Conservation (phyloP, 257 asterid species). For the Solanum tarapatanum region DNA sequence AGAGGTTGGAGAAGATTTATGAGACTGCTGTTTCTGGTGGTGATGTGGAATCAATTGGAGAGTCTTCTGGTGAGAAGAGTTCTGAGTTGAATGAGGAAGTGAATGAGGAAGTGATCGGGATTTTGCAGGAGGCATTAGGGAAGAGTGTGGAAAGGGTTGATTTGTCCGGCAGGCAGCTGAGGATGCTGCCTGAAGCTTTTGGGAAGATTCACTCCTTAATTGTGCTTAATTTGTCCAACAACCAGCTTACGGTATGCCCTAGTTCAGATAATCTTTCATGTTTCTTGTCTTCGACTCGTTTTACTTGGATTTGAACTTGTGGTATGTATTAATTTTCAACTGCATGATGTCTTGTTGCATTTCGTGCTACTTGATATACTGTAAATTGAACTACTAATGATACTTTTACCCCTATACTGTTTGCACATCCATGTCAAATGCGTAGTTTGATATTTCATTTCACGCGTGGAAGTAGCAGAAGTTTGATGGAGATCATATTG, state of each 20-base stretch:
- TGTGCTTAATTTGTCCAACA: slow-evolving; percentile 58
- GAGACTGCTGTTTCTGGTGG: slow-evolving; percentile 70
- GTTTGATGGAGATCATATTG: neutral
- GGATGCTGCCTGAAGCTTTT: slow-evolving; percentile 69
- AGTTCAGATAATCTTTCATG: neutral
- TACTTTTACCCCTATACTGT: neutral
- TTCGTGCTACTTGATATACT: neutral
- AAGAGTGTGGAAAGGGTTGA: slow-evolving; percentile 46
- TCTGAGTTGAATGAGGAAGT: slow-evolving; percentile 28
- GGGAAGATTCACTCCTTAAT: slow-evolving; percentile 49
- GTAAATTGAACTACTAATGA: neutral
- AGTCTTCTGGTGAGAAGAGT: slow-evolving; percentile 5
- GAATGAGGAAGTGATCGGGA: slow-evolving; percentile 54
- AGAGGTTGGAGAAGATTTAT: slow-evolving; percentile 65
- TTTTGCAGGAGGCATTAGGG: slow-evolving; percentile 59
- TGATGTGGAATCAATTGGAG: slow-evolving; percentile 21
- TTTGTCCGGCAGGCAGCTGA: slow-evolving; percentile 48
- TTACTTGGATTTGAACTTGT: neutral
- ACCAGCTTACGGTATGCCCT: slow-evolving; percentile 58
- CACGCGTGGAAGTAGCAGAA: neutral
- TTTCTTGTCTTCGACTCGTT: neutral
- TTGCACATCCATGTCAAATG: neutral
- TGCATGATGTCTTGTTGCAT: neutral
- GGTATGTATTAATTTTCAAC: neutral
- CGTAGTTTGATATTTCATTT: neutral